A percentile compares a stretch with the other conserved stretches of the same genome.
phyloP scores from a whole-genome alignment of 2,329 filamentous ascomycete species.

The Botrytis deweyae region DNA sequence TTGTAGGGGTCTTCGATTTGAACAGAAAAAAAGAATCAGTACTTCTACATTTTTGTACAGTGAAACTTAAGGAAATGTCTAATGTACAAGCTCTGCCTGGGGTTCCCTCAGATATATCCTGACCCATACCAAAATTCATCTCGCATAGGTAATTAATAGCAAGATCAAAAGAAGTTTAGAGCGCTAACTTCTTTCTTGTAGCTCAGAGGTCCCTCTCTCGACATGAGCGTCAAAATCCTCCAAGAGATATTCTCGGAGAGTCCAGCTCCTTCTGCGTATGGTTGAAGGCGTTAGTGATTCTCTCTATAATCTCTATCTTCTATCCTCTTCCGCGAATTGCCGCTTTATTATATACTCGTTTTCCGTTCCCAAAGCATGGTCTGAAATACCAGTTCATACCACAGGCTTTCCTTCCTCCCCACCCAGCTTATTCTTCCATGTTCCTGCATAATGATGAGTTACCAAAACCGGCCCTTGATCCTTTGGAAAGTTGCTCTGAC shows the following conservation, averaged over 20 bases:
- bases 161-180: not conserved
- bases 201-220: not conserved
- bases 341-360: not conserved
- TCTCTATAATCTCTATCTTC: not conserved
- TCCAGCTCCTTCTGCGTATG: not conserved
- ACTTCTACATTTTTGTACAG: not conserved
- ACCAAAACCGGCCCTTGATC: conserved; percentile 21
- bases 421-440: not conserved
- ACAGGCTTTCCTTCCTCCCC: not conserved
- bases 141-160: not conserved
- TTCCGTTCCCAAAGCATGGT: not conserved
- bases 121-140: not conserved
- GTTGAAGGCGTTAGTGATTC: not conserved
- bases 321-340: not conserved
- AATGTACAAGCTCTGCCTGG: not conserved
- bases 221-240: not conserved
- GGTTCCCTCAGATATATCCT: not conserved
- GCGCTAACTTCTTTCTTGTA: not conserved
- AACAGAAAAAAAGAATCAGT: not conserved
- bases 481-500: conserved; percentile 6
- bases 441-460: conserved; percentile 24
- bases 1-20: not conserved
- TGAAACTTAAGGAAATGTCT: not conserved
- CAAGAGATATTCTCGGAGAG: not conserved
- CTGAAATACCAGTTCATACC: not conserved